phyloP scores from a whole-genome alignment of 2,329 filamentous ascomycete species.

The Ophiostoma perfectum region DNA sequence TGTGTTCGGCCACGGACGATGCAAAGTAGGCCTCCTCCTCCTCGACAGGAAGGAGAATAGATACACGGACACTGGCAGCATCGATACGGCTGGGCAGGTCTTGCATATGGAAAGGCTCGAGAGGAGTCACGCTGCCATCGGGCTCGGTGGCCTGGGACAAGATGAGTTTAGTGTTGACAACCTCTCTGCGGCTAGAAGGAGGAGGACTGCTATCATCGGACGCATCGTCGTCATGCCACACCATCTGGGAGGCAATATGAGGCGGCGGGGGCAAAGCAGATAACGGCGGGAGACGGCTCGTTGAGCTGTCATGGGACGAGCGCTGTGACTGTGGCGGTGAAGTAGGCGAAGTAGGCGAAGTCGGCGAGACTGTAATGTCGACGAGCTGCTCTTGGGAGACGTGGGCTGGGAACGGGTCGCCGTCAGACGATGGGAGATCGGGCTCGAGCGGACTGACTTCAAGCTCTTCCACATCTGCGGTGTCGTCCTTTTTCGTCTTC shows the following conservation, averaged over 20 bases:
- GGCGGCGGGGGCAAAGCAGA: constrained; percentile 18
- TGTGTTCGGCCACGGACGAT: constrained; percentile 18
- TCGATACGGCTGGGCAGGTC: constrained; percentile 42
- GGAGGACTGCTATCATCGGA: background rate
- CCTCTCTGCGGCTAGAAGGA: background rate
- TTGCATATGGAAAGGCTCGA: constrained; percentile 48
- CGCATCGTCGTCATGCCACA: constrained; percentile 23
- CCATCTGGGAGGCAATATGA: constrained; percentile 18
- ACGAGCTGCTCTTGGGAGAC: background rate
- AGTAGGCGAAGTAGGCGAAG: background rate
- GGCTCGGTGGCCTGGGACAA: constrained; percentile 11
- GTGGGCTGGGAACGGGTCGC: background rate
- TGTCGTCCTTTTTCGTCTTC: background rate
- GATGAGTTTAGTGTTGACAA: constrained; percentile 5
- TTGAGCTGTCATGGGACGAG: background rate
- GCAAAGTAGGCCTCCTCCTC: constrained; percentile 30
- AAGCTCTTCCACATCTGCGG: constrained; percentile 1
- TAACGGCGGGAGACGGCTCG: constrained; percentile 17
- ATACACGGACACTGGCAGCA: constrained; percentile 35
- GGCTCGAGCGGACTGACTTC: constrained; percentile 18
- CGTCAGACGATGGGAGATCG: background rate
- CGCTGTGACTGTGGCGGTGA: background rate
- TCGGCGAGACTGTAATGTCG: background rate
- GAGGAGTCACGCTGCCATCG: constrained; percentile 38
- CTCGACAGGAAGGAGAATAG: constrained; percentile 30